Evolutionary conservation across 345 rosid species (phyloP).

Genomic region (Atalantia buxifolia): DNA sequence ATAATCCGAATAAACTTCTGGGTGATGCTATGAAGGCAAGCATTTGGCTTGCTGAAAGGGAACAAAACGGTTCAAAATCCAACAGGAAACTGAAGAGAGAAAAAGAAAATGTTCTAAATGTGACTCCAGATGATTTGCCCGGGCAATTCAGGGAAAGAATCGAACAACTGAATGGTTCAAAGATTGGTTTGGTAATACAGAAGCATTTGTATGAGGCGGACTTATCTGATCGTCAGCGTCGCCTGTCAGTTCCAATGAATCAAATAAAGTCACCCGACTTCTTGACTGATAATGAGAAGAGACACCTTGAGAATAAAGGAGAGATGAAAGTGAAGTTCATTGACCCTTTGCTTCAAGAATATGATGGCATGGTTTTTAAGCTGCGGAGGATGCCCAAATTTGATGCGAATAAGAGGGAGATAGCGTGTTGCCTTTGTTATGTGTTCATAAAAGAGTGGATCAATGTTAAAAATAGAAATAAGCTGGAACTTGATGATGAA

Average conservation of each 20-base stretch:
- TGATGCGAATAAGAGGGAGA: neutral
- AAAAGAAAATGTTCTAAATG: neutral
- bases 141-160: neutral
- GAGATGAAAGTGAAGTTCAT: neutral
- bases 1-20: neutral
- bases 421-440: neutral
- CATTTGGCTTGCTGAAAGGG: neutral
- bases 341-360: neutral
- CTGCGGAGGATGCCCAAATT: neutral
- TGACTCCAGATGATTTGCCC: neutral
- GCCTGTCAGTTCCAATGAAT: neutral
- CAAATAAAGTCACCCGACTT: neutral
- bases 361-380: neutral
- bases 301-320: neutral
- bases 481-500: neutral
- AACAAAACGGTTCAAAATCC: neutral
- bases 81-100: neutral
- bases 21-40: neutral
- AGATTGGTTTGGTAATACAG: neutral
- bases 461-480: neutral
- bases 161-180: neutral
- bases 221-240: neutral
- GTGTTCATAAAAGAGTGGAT: neutral
- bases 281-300: neutral
- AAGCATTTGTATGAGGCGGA: neutral